Base-by-base conservation (phyloP, 805 yeast species). In the Pichia membranifaciens region DNA sequence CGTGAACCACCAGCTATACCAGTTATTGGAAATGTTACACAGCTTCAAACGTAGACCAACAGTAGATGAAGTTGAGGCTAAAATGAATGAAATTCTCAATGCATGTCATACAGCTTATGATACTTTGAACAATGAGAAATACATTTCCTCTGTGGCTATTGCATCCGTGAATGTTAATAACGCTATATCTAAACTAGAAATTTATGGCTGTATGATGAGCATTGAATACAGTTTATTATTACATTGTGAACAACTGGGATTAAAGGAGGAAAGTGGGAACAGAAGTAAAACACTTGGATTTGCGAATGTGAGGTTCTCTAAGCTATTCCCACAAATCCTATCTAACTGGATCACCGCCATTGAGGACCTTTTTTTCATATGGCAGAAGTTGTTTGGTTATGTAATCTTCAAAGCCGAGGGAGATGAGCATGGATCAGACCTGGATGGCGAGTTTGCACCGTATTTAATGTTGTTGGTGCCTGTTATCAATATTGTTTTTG, bases 1-100 rank as follows among this genome's bases (percentile, higher is more conserved):
- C 9, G 38, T 63, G 2, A 56, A 52, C 22, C 51, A 50, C 10
- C 41, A 49, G 9, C 21, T 61, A n/a, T 47, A 45, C 22, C 42
- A 50, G 5, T 17, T 68, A 15, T 44, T 67, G 38, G 43, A 47
- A 13, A 43, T 48, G 17, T 35, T 65, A 21, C 61, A 60, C 39
- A 44, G 47, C 16, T 31, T 61, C 8, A 46, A 49, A 17, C 42
- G 38, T 1, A 45, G 41, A 13, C 62, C 69, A 1, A 47, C 55
- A 3, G 44, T 62, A 15, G 16, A 42, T 4, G 61, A 59, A n/a
- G 49, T 67, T 18, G 52, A 58, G 36, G 17, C 43, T 1, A 54
- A 49, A 16, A 34, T 59, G 10, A 20, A 38, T 9, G 23, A 44
- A 9, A 21, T 64, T 5, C 52, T 50, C 5, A 34, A 38, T 3